Evolutionary conservation across 208 protist species (phyloP).

Genomic region (Acanthamoeba triangularis): DNA sequence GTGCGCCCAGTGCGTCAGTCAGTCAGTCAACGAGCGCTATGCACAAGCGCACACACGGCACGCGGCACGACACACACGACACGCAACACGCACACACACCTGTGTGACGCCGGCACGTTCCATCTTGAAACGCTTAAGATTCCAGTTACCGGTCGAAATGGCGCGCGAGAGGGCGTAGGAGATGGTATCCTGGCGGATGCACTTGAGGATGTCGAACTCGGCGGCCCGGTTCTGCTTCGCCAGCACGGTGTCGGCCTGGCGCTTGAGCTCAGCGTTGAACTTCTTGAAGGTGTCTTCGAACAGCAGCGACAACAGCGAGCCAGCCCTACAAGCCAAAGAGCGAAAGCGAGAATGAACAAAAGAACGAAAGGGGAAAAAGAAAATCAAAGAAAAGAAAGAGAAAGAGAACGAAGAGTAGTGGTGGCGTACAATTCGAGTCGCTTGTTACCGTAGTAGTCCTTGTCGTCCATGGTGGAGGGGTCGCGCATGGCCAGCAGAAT

Average conservation of each 20-base stretch:
- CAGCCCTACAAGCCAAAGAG: slow-evolving; percentile 90
- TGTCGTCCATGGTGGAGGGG: slow-evolving; percentile 96
- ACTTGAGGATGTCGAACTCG: slow-evolving; percentile 96
- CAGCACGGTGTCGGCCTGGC: slow-evolving; percentile 94
- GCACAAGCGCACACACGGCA: too few species aligned
- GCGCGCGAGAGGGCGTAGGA: slow-evolving; percentile 98
- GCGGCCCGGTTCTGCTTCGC: slow-evolving; percentile 94
- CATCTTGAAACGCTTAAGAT: slow-evolving; percentile 98
- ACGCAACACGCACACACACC: slow-evolving; percentile 46
- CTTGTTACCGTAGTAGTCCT: slow-evolving; percentile 99
- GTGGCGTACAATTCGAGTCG: slow-evolving; percentile 93
- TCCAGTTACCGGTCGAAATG: slow-evolving; percentile 98
- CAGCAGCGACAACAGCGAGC: slow-evolving; percentile 98
- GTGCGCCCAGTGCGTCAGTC: too few species aligned
- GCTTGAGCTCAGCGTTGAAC: slow-evolving; percentile 98
- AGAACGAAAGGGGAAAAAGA: slow-evolving; percentile 40
- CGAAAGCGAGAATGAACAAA: background rate
- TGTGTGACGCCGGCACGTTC: slow-evolving; percentile 96
- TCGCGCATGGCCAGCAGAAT: slow-evolving; percentile 97
- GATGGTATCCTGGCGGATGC: slow-evolving; percentile 96
- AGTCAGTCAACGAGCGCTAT: too few species aligned
- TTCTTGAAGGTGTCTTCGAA: slow-evolving; percentile 99
- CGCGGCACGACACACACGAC: background rate
- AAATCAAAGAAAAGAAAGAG: slow-evolving; percentile 25
- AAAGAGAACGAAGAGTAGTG: background rate